Base-by-base conservation (phyloP, 805 yeast species). In the Pichia cabralensis region DNA sequence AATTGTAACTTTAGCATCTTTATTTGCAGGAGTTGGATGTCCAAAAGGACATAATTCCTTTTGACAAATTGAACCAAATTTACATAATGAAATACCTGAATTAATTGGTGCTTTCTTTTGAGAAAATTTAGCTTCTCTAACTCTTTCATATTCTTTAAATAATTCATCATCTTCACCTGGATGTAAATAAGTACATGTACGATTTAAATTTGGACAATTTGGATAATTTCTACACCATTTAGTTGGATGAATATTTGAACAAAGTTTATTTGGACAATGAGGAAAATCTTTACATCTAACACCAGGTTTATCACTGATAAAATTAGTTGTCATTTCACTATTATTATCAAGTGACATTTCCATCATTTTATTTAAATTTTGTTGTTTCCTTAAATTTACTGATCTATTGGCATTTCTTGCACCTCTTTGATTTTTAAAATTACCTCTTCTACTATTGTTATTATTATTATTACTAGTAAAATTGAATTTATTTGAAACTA, bases 11-110 rank as follows among this genome's bases (percentile, higher is more conserved):
- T 76, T 74, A 20, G 86, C 85, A 41, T 70, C 75, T 42, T 68
- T 72, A 58, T 80, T 83, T 13, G 84, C 80, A 2, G 94, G 92
- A 0, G 95, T 83, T 29, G 96, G 95, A 53, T 86, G 96, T 18
- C 86, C 95, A 61, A 78, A 84, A 20, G 86, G 84, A 62, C 96
- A 86, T 42, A 73, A 60, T 41, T 76, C 84, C 49, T 81, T 82
- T 17, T 82, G 65, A 58, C 96, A 86, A 26, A 73, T 56, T 17
- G 68, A 64, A 31, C 89, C 92, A 56, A 73, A 86, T 53, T 80
- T 81, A 63, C 96, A 86, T 24, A 79, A 50, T 3, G 71, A 69
- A 38, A 72, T 67, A 36, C 79, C 77, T 22, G 48, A 22, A 29
- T 36, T 39, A 11, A 14, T 36, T 22, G 34, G 38, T 8, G 30